phyloP scores from a whole-genome alignment of 129 eudicot genomes.

The Helianthus annuus region HanXRQr2.0-SUNRISE NC_035435.2:156134632-156135131 shows the following conservation, averaged over 20 bases:
- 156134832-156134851: background rate
- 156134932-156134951: slow-evolving; percentile 46
- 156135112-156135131: slow-evolving; percentile 56
- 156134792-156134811: no score
- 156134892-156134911: slow-evolving; percentile 86
- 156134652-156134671: no score
- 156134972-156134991: slow-evolving; percentile 54
- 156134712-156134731: no score
- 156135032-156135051: slow-evolving; percentile 45
- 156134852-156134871: slow-evolving; percentile 21
- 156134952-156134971: slow-evolving; percentile 48
- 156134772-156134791: no score
- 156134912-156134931: slow-evolving; percentile 70
- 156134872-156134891: slow-evolving; percentile 81
- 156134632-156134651: no score
- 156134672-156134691: no score
- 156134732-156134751: no score
- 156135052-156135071: slow-evolving; percentile 48
- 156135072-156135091: slow-evolving; percentile 57
- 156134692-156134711: no score
- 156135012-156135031: slow-evolving; percentile 62
- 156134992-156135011: slow-evolving; percentile 71
- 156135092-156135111: slow-evolving; percentile 63
- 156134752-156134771: no score
- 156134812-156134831: no score